These are phyloP conservation scores for Crithidia fasciculata DNA, from an alignment of 208 protist species.

Conservation along the genomic window DNA sequence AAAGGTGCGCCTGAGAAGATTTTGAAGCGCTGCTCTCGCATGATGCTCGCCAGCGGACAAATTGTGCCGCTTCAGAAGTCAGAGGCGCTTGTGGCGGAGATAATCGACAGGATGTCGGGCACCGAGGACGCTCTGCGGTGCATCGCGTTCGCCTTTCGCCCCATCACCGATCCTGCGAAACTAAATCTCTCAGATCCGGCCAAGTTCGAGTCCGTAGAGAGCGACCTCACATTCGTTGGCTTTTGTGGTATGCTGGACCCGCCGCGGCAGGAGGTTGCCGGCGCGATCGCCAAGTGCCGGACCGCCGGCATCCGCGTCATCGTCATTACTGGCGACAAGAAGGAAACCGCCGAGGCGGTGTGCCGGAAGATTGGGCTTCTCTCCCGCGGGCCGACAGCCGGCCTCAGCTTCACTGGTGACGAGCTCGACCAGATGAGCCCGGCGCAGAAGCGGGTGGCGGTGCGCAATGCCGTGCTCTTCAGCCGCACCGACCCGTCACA, in stretches of 20 bases:
- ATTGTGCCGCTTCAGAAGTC: constrained; percentile 43
- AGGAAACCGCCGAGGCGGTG: constrained; percentile 96
- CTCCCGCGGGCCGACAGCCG: constrained; percentile 30
- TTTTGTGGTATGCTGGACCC: constrained; percentile 96
- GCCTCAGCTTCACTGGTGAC: constrained; percentile 70
- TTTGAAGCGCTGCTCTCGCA: constrained; percentile 80
- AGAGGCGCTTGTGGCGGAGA: constrained; percentile 31
- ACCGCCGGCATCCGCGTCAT: constrained; percentile 97
- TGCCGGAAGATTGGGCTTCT: constrained; percentile 95
- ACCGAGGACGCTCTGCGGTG: constrained; percentile 72
- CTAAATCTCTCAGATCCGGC: constrained; percentile 60
- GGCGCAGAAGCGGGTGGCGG: constrained; percentile 55
- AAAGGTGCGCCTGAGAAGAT: constrained; percentile 97
- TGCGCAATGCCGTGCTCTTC: constrained; percentile 76
- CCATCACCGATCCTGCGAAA: constrained; percentile 30
- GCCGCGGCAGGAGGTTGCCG: constrained; percentile 88
- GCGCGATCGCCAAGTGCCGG: constrained; percentile 91
- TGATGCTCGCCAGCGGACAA: constrained; percentile 57
- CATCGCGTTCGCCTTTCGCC: constrained; percentile 84
- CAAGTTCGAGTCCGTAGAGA: constrained; percentile 81
- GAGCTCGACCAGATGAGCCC: constrained; percentile 78
- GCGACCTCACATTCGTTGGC: constrained; percentile 89
- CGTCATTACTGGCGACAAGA: constrained; percentile 98
- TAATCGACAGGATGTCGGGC: constrained; percentile 65
- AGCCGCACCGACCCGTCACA: constrained; percentile 85